Percentiles rank a stretch among this genome's conserved stretches.
phyloP scores from a whole-genome alignment of 2,329 filamentous ascomycete species.

The Stagonosporopsis tanaceti region DNA sequence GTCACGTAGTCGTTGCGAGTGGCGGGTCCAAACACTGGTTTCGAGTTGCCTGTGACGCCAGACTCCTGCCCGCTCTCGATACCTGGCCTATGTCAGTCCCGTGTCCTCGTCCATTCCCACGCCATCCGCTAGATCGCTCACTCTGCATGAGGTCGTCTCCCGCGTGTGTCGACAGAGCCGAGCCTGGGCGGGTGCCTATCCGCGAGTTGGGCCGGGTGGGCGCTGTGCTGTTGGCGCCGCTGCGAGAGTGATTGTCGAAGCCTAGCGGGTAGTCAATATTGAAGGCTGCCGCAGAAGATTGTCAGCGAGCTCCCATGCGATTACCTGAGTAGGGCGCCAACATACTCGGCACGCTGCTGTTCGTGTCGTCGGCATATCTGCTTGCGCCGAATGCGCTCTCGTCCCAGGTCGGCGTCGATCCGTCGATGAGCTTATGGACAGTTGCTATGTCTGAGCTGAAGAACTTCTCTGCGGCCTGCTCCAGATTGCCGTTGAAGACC shows the following conservation, averaged over 20 bases:
- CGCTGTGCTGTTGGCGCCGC: conserved; percentile 42
- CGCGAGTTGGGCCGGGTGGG: conserved; percentile 48
- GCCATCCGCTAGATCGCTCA: conserved; percentile 28
- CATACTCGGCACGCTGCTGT: conserved; percentile 38
- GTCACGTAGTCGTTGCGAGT: conserved; percentile 63
- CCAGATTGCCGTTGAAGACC: conserved; percentile 36
- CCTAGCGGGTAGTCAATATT: conserved; percentile 46
- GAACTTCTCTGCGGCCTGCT: conserved; percentile 36
- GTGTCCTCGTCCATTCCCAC: background rate
- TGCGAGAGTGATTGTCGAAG: conserved; percentile 43
- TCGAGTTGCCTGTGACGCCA: conserved; percentile 57
- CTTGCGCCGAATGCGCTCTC: conserved; percentile 40
- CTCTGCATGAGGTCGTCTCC: conserved; percentile 46
- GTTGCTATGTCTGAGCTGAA: conserved; percentile 27
- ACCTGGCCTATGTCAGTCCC: conserved; percentile 37
- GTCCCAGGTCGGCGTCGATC: conserved; percentile 42
- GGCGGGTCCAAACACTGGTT: conserved; percentile 62
- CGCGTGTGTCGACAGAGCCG: conserved; percentile 38
- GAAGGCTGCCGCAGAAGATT: conserved; percentile 35
- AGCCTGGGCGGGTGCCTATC: conserved; percentile 40
- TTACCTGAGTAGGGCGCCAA: conserved; percentile 9
- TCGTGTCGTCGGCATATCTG: conserved; percentile 40
- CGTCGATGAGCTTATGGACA: conserved; percentile 31
- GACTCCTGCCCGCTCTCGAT: conserved; percentile 59
- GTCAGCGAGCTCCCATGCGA: conserved; percentile 22